phyloP scores from a whole-genome alignment of 352 stramenopile species.

The Globisporangium megalacanthum region DNA sequence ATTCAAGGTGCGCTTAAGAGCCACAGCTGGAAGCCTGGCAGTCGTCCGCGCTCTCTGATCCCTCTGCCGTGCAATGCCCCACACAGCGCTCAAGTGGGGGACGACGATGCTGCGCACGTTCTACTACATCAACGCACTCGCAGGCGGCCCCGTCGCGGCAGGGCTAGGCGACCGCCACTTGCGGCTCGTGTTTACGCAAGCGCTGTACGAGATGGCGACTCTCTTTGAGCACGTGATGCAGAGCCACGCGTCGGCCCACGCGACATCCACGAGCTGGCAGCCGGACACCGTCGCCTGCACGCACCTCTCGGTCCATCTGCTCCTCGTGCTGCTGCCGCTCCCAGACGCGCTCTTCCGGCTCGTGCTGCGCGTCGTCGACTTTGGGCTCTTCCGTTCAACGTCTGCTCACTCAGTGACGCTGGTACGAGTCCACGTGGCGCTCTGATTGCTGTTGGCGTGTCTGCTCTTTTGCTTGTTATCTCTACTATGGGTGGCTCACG shows the following conservation, averaged over 20 bases:
- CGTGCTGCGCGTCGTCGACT: conserved; percentile 46
- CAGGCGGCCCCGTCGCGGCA: conserved; percentile 35
- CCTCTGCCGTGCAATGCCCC: too few relatives aligned
- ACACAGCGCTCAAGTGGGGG: conserved; percentile 71
- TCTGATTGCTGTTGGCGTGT: not conserved
- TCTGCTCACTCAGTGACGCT: conserved; percentile 35
- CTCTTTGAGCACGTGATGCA: conserved; percentile 47
- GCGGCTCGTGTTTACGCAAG: conserved; percentile 65
- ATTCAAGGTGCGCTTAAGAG: conserved; percentile 38
- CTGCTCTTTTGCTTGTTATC: too few relatives aligned
- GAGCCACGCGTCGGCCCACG: not conserved
- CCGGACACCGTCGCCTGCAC: conserved; percentile 57
- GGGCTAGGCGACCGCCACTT: conserved; percentile 58
- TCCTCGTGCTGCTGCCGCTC: conserved; percentile 73
- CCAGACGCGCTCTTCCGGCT: conserved; percentile 69
- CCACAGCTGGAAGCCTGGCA: too few relatives aligned
- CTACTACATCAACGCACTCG: conserved; percentile 77
- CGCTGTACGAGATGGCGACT: conserved; percentile 58
- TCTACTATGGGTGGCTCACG: not conserved
- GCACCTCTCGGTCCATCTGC: conserved; percentile 47
- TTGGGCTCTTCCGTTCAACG: conserved; percentile 36
- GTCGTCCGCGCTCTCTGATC: not conserved
- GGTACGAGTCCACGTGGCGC: conserved; percentile 15
- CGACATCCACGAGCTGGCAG: conserved; percentile 19
- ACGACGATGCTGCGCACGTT: conserved; percentile 72